Evolutionary conservation across 371 early-diverging fungal genomes (phyloP).

Genomic region (Mucor plumbeus): DNA sequence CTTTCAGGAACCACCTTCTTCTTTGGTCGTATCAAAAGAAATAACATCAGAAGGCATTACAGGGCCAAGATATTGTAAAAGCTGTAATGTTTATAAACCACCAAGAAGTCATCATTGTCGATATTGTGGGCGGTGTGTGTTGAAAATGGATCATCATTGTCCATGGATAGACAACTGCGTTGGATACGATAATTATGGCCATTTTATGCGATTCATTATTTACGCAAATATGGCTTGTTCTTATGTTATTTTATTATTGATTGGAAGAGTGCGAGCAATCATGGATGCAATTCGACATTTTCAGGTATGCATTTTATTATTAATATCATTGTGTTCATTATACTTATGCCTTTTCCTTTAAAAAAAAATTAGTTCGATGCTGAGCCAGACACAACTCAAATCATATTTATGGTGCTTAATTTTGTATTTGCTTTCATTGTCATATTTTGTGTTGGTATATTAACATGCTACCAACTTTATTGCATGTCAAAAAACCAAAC

Average conservation of each 20-base stretch:
- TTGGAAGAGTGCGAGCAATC: constrained; percentile 43
- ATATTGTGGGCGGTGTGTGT: constrained; percentile 81
- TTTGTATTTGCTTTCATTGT: constrained; percentile 74
- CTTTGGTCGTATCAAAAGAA: constrained; percentile 28
- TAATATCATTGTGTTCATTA: neutral
- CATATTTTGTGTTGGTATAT: constrained; percentile 81
- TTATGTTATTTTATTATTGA: constrained; percentile 41
- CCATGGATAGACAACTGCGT: constrained; percentile 98
- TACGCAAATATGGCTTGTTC: constrained; percentile 70
- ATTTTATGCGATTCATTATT: constrained; percentile 88
- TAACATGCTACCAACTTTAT: constrained; percentile 85
- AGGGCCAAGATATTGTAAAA: constrained; percentile 74
- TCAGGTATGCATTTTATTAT: constrained; percentile 25
- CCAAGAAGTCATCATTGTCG: constrained; percentile 87
- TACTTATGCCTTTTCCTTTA: neutral
- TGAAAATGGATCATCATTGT: constrained; percentile 96
- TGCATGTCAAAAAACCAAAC: constrained; percentile 88
- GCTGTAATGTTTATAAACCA: constrained; percentile 80
- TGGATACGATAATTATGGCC: constrained; percentile 85
- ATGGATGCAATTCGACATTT: constrained; percentile 49
- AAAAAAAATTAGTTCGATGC: constrained; percentile 39
- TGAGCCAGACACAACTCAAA: constrained; percentile 66
- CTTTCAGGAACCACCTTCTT: constrained; percentile 47
- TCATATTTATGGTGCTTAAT: constrained; percentile 78
- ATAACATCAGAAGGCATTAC: constrained; percentile 33